Conservation (phyloP, 1,139 yeast genomes). For the Keqinozyma sinolaborantium region DNA sequence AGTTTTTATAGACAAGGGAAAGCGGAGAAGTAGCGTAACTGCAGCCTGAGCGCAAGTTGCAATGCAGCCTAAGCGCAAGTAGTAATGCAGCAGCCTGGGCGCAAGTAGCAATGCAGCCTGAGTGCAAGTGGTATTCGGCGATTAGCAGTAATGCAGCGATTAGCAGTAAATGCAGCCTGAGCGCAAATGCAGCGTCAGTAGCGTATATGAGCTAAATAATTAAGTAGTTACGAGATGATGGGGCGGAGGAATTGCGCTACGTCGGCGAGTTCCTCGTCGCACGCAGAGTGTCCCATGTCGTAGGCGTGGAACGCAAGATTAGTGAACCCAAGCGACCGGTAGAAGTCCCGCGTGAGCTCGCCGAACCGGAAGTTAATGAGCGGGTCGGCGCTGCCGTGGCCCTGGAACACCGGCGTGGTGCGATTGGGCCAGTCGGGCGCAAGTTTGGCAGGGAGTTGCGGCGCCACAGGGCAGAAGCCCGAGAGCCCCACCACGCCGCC, state of each 20-base stretch:
- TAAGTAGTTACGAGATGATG: no score
- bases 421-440: slow-evolving; percentile 35
- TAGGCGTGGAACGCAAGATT: slow-evolving; percentile 58
- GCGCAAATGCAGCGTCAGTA: no score
- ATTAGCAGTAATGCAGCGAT: no score
- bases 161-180: no score
- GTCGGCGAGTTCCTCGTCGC: slow-evolving; percentile 63
- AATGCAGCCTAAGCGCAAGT: no score
- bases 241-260: slow-evolving; percentile 57
- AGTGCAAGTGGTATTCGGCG: no score
- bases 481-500: slow-evolving; percentile 81
- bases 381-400: slow-evolving; percentile 82
- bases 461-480: slow-evolving; percentile 66
- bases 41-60: no score
- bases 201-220: no score
- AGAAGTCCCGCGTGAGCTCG: slow-evolving; percentile 42
- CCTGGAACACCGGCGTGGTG: slow-evolving; percentile 78
- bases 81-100: no score
- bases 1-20: no score
- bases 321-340: slow-evolving; percentile 46
- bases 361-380: slow-evolving; percentile 55
- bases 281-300: slow-evolving; percentile 67
- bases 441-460: slow-evolving; percentile 27
- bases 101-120: no score
- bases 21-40: no score